Conservation (phyloP, 192 early-diverging fungal species). For the Gryganskiella cystojenkinii region DNA sequence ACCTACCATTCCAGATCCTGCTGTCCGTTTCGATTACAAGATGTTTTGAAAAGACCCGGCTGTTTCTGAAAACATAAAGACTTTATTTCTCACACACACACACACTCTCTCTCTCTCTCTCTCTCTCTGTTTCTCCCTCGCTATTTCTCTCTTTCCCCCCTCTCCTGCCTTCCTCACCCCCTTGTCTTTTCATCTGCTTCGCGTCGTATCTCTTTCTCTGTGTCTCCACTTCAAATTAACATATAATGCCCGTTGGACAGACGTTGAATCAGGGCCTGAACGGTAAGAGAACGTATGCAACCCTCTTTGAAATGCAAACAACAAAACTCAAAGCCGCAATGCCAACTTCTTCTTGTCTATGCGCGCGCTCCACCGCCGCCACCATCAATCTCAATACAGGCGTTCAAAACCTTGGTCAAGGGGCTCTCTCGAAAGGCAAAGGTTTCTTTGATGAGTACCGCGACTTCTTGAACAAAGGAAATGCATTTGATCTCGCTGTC, state of each 20-base stretch:
- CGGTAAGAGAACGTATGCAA: no score
- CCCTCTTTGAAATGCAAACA: background rate
- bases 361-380: no score
- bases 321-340: no score
- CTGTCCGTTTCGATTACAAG: no score
- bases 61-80: no score
- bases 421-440: background rate
- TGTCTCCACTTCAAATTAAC: background rate
- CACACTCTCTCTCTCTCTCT: background rate
- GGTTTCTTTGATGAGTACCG: slow-evolving; percentile 16
- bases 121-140: background rate
- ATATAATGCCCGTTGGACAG: slow-evolving; percentile 1
- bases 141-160: background rate
- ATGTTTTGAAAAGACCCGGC: no score
- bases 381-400: no score
- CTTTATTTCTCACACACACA: no score
- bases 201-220: no score
- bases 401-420: background rate
- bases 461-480: slow-evolving; percentile 24
- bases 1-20: no score
- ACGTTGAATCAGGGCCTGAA: background rate
- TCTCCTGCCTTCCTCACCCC: background rate
- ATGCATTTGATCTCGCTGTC: slow-evolving; percentile 27
- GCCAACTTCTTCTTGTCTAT: no score
- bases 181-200: no score